Conservation (phyloP, 805 yeast species). For the Huiozyma sinensis region DNA sequence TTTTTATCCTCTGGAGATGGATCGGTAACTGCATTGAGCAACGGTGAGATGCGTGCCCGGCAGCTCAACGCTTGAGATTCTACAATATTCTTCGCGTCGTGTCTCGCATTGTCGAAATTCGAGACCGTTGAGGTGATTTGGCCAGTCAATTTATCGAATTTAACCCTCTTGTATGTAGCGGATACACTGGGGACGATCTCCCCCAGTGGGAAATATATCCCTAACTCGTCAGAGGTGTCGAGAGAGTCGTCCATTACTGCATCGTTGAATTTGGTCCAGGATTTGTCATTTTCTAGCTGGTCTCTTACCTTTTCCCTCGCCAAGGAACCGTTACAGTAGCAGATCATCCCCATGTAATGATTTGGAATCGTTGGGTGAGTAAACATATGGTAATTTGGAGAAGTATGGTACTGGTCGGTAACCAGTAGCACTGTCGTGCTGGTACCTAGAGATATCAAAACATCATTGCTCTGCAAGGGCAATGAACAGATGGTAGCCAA, state of each 20-base stretch:
- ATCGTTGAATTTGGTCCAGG: constrained; percentile 56
- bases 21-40: constrained; percentile 31
- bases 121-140: constrained; percentile 25
- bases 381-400: constrained; percentile 75
- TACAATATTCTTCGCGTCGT: constrained; percentile 67
- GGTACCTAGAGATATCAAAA: constrained; percentile 76
- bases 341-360: constrained; percentile 88
- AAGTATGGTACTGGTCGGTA: constrained; percentile 67
- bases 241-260: constrained; percentile 28
- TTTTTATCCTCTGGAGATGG: background rate
- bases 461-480: constrained; percentile 67
- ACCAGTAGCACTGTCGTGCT: constrained; percentile 81
- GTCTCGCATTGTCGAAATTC: constrained; percentile 38
- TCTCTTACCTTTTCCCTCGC: constrained; percentile 75
- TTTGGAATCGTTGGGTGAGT: constrained; percentile 71
- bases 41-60: constrained; percentile 67
- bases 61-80: constrained; percentile 84
- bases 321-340: constrained; percentile 83
- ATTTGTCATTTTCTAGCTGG: constrained; percentile 30
- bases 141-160: constrained; percentile 27
- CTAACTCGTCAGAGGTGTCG: constrained; percentile 41
- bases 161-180: constrained; percentile 49
- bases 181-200: constrained; percentile 80
- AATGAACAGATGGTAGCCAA: constrained; percentile 78
- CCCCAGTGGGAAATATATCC: constrained; percentile 79